Percentiles rank a stretch among this genome's conserved stretches.
These are phyloP conservation scores for Tuber magnatum DNA, from an alignment of 495 filamentous ascomycete species.

Conservation along the genomic window DNA sequence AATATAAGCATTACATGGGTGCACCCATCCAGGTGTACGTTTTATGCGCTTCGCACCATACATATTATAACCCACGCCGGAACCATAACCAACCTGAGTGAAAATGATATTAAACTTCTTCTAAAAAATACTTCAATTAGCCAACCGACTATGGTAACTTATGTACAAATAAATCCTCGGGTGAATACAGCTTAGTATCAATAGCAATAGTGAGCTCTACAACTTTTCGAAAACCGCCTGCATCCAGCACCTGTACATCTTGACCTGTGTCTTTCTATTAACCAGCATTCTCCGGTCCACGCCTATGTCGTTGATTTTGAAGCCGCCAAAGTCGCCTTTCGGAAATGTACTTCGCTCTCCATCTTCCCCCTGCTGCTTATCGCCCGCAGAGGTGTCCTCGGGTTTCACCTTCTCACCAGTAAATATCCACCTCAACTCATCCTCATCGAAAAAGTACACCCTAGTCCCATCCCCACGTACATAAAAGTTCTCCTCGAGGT, in stretches of 20 bases:
- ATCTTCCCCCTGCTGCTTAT: slow-evolving; percentile 13
- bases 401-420: slow-evolving; percentile 40
- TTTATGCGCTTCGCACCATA: too few species aligned
- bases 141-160: not conserved
- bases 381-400: not conserved
- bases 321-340: slow-evolving; percentile 36
- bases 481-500: slow-evolving; percentile 93
- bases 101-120: not conserved
- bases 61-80: too few species aligned
- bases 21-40: too few species aligned
- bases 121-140: not conserved
- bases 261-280: slow-evolving; percentile 78
- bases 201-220: slow-evolving; percentile 29
- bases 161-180: not conserved
- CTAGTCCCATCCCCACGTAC: slow-evolving; percentile 89
- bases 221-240: slow-evolving; percentile 82
- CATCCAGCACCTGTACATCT: slow-evolving; percentile 98
- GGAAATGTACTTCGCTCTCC: slow-evolving; percentile 23
- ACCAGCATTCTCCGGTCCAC: slow-evolving; percentile 82
- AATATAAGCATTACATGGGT: too few species aligned
- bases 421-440: slow-evolving; percentile 77
- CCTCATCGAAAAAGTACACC: slow-evolving; percentile 91
- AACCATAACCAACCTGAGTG: not conserved
- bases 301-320: slow-evolving; percentile 68
- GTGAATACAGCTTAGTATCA: not conserved